A percentile compares a stretch with the other conserved stretches of the same genome.
Evolutionary conservation across 208 protist genomes (phyloP).

Genomic region (Angomonas desouzai): DNA sequence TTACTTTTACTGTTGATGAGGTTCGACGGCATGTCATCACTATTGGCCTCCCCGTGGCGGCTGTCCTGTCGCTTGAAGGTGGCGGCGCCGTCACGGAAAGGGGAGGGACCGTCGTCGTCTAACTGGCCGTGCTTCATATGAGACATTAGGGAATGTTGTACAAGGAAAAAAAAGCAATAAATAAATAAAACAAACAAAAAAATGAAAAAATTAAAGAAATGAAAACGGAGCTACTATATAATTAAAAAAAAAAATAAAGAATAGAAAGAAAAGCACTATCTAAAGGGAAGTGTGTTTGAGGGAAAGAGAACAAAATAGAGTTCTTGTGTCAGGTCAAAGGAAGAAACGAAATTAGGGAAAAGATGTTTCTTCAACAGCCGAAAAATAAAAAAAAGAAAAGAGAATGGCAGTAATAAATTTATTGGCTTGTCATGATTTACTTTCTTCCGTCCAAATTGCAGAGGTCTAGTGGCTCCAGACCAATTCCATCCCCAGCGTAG

Average conservation of each 20-base stretch:
- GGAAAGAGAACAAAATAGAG: too few relatives aligned
- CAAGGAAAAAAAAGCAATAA: neutral
- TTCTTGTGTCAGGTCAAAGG: too few relatives aligned
- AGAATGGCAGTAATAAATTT: constrained; percentile 11
- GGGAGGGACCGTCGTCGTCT: constrained; percentile 7
- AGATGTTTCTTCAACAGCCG: too few relatives aligned
- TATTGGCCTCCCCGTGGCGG: neutral
- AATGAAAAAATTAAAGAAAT: constrained; percentile 10
- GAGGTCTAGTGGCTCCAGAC: constrained; percentile 53
- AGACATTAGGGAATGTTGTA: neutral
- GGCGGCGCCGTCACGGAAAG: constrained; percentile 23
- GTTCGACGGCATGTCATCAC: constrained; percentile 37
- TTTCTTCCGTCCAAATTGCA: constrained; percentile 13
- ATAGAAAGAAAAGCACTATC: too few relatives aligned
- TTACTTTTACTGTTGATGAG: constrained; percentile 44
- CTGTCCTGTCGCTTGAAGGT: constrained; percentile 38
- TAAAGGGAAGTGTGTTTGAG: too few relatives aligned
- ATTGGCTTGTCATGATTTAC: neutral
- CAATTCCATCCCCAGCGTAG: constrained; percentile 88
- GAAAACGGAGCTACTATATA: too few relatives aligned
- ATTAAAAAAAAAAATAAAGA: too few relatives aligned
- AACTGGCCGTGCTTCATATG: neutral
- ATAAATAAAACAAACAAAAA: constrained; percentile 4
- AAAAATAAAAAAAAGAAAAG: constrained; percentile 3
- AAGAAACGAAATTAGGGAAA: too few relatives aligned